Evolutionary conservation across 1,284 basidiomycete species (phyloP).

Genomic region (Sporisorium scitamineum): DNA sequence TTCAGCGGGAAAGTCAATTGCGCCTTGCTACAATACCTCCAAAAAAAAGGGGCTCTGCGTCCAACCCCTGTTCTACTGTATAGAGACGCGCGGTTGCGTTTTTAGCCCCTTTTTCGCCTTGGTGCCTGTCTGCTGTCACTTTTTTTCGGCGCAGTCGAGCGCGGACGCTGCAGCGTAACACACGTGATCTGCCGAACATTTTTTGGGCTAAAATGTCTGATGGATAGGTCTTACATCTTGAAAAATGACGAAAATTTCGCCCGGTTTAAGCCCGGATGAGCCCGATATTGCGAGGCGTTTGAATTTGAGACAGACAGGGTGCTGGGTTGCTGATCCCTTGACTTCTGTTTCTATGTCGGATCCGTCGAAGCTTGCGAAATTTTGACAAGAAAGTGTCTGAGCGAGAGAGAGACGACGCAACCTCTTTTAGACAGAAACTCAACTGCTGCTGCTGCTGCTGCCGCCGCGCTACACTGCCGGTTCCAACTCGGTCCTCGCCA

Average conservation of each 20-base stretch:
- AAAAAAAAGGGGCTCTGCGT: background rate
- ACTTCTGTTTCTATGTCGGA: conserved; percentile 10
- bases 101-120: background rate
- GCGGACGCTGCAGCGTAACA: background rate
- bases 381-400: conserved; percentile 12
- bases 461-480: no score
- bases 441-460: no score
- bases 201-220: background rate
- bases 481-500: background rate
- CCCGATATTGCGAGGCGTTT: background rate
- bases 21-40: background rate
- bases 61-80: background rate
- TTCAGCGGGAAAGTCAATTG: no score
- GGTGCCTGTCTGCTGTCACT: background rate
- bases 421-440: background rate
- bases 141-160: background rate
- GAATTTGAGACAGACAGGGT: background rate
- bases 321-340: background rate
- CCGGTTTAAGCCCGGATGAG: conserved; percentile 7
- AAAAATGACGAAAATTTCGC: no score
- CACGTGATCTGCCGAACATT: background rate
- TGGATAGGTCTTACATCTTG: background rate
- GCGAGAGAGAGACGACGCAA: background rate
- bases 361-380: conserved; percentile 20
- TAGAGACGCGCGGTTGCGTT: background rate